phyloP scores from a whole-genome alignment of 2,329 filamentous ascomycete genomes.

The Cladorrhinum sp. region DNA sequence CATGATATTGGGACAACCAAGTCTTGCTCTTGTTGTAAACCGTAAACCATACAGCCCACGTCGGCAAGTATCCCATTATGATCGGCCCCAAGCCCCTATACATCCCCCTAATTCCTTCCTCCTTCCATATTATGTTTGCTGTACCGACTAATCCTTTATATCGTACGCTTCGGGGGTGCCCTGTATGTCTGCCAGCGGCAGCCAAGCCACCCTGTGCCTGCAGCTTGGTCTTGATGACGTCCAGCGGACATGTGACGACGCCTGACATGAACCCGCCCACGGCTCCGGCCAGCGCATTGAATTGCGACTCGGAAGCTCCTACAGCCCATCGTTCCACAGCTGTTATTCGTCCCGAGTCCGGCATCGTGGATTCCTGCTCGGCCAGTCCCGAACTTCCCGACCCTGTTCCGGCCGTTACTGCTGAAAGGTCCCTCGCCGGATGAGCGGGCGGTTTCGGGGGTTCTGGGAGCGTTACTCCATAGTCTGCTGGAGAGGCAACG shows the following conservation, averaged over 20 bases:
- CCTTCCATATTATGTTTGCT: slow-evolving; percentile 76
- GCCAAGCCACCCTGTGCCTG: slow-evolving; percentile 88
- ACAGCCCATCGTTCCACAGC: slow-evolving; percentile 55
- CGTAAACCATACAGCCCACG: slow-evolving; percentile 97
- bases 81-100: slow-evolving; percentile 94
- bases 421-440: slow-evolving; percentile 9
- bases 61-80: slow-evolving; percentile 91
- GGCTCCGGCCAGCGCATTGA: slow-evolving; percentile 85
- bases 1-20: slow-evolving; percentile 64
- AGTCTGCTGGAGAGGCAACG: slow-evolving; percentile 26
- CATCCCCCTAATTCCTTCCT: slow-evolving; percentile 86
- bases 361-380: slow-evolving; percentile 24
- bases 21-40: slow-evolving; percentile 90
- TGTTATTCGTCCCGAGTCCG: slow-evolving; percentile 36
- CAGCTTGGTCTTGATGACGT: slow-evolving; percentile 98
- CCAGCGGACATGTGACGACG: slow-evolving; percentile 91
- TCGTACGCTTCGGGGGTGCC: slow-evolving; percentile 52
- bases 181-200: slow-evolving; percentile 46
- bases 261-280: slow-evolving; percentile 89
- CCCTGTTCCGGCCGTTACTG: slow-evolving; percentile 5
- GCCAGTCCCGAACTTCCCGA: slow-evolving; percentile 11
- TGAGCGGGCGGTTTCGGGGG: slow-evolving; percentile 17
- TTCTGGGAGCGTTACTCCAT: slow-evolving; percentile 26
- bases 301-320: slow-evolving; percentile 57
- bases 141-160: slow-evolving; percentile 90